A percentile compares a stretch with the other conserved stretches of the same genome.
Evolutionary conservation across 164 flowering plant species (phyloP).

Genomic region (Cinnamomum chago): DNA sequence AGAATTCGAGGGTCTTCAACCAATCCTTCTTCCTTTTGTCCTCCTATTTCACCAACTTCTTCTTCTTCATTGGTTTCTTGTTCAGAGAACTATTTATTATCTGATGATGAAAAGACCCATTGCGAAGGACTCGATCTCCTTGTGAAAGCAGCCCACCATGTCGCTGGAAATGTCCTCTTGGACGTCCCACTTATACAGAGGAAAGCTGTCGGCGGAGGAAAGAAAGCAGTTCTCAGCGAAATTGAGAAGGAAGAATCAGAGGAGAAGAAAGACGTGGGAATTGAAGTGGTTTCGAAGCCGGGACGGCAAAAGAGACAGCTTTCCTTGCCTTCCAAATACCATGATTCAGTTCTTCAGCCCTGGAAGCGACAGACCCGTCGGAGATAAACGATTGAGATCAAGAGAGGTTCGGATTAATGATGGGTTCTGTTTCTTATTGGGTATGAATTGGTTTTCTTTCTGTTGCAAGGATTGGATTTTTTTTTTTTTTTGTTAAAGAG

Average conservation of each 20-base stretch:
- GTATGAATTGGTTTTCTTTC: conserved; percentile 9
- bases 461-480: neutral
- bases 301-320: conserved; percentile 27
- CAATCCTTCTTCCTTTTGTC: neutral
- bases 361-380: conserved; percentile 29
- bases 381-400: conserved; percentile 3
- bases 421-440: conserved; percentile 8
- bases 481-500: no score
- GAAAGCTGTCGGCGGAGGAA: conserved; percentile 38
- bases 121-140: neutral
- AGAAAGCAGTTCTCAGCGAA: conserved; percentile 16
- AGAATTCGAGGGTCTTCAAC: neutral
- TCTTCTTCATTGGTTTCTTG: neutral
- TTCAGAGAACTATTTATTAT: neutral
- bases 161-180: conserved; percentile 10
- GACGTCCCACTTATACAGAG: conserved; percentile 43
- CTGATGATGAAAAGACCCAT: neutral
- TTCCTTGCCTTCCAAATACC: conserved; percentile 40
- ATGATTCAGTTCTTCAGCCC: conserved; percentile 44
- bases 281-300: conserved; percentile 16
- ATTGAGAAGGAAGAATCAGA: conserved; percentile 4
- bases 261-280: conserved; percentile 1
- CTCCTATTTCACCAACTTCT: no score
- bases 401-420: conserved; percentile 11
- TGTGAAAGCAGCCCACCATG: neutral